A percentile compares a stretch with the other conserved stretches of the same genome.
These are phyloP conservation scores for Torrubiella hemipterigena DNA, from an alignment of 2,329 filamentous ascomycete genomes.

Conservation along the genomic window DNA sequence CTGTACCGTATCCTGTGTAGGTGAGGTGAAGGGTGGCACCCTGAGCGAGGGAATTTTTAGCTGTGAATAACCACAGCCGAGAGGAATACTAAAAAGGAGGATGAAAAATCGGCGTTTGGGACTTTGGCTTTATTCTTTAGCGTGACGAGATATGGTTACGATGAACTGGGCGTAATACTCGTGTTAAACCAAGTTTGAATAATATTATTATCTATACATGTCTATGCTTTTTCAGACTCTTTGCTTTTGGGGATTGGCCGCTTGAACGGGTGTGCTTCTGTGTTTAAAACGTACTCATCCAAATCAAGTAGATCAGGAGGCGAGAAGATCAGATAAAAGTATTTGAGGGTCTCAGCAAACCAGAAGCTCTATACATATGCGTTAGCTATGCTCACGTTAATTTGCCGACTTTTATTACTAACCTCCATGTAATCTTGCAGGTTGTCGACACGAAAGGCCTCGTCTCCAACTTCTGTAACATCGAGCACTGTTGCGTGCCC, in stretches of 20 bases:
- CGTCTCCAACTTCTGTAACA: constrained; percentile 24
- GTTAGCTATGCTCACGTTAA: constrained; percentile 74
- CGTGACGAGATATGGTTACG: no score
- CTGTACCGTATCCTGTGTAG: neutral
- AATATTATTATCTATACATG: no score
- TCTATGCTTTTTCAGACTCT: no score
- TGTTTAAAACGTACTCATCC: constrained; percentile 48
- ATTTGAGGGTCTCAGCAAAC: constrained; percentile 53
- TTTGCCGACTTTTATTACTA: constrained; percentile 32
- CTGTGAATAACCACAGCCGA: neutral
- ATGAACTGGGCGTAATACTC: no score
- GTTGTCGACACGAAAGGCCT: constrained; percentile 34
- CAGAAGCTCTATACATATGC: constrained; percentile 59
- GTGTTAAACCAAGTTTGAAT: no score
- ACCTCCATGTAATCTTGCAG: constrained; percentile 47
- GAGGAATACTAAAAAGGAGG: no score
- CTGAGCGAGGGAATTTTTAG: neutral
- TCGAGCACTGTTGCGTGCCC: constrained; percentile 55
- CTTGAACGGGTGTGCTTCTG: constrained; percentile 38
- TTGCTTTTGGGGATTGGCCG: no score
- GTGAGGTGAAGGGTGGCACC: neutral
- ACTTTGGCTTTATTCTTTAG: no score
- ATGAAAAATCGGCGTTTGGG: no score
- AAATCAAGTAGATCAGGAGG: constrained; percentile 43
- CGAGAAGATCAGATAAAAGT: constrained; percentile 48